These are phyloP conservation scores for Hypoxylon sp. DNA, from an alignment of 2,329 filamentous ascomycete species.

Conservation along the genomic window DNA sequence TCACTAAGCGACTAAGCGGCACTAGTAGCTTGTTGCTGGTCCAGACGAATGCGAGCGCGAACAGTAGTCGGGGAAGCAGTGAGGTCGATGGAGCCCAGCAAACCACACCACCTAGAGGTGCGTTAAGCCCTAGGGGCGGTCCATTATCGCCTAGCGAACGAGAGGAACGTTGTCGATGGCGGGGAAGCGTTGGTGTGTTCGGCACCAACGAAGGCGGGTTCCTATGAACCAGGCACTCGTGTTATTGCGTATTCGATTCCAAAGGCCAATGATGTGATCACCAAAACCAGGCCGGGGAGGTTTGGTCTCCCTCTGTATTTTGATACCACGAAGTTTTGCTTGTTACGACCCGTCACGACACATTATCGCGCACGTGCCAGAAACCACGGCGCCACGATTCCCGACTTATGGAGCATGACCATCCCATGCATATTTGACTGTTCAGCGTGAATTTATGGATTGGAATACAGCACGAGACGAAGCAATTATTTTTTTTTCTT, in stretches of 20 bases:
- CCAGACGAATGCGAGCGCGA: constrained; percentile 68
- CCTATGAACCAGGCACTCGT: constrained; percentile 57
- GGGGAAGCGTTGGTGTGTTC: constrained; percentile 69
- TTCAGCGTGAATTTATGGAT: constrained; percentile 32
- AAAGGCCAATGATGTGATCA: constrained; percentile 28
- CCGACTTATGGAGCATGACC: constrained; percentile 42
- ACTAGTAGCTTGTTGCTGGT: constrained; percentile 72
- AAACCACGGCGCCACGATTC: constrained; percentile 40
- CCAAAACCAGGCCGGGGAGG: constrained; percentile 17
- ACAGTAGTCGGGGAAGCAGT: constrained; percentile 65
- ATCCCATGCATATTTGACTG: constrained; percentile 42
- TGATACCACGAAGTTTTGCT: constrained; percentile 45
- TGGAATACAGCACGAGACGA: constrained; percentile 43
- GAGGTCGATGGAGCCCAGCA: constrained; percentile 60
- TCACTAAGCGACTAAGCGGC: constrained; percentile 72
- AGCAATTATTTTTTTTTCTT: constrained; percentile 22
- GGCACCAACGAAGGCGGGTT: constrained; percentile 67
- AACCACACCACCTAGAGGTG: constrained; percentile 55
- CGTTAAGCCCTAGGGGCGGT: constrained; percentile 53
- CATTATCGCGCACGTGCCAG: constrained; percentile 33
- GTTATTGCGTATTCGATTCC: constrained; percentile 41
- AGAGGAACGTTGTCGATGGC: constrained; percentile 69
- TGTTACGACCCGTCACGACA: constrained; percentile 46
- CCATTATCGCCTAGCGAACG: constrained; percentile 56
- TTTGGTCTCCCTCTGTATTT: constrained; percentile 39